Conservation (phyloP, 1,139 yeast genomes). For the Saccharomyces hybrid region DNA sequence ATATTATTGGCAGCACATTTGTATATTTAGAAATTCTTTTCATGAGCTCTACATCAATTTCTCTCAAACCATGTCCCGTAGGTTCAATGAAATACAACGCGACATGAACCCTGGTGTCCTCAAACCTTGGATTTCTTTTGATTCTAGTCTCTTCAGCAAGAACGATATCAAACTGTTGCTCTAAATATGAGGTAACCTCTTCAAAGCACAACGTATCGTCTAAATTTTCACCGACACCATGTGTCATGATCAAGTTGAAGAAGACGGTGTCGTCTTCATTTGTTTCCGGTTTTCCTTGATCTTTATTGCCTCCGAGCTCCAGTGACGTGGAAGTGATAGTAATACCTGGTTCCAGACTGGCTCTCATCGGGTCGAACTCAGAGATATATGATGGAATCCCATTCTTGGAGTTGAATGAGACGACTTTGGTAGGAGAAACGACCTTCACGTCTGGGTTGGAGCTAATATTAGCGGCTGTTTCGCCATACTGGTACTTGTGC, state of each 20-base stretch:
- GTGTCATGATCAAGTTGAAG: conserved; percentile 61
- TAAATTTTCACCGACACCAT: conserved; percentile 71
- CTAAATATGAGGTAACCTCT: conserved; percentile 67
- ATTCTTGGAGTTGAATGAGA: conserved; percentile 32
- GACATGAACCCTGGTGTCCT: conserved; percentile 69
- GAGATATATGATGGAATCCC: conserved; percentile 29
- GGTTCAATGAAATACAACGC: conserved; percentile 65
- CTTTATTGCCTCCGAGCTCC: conserved; percentile 37
- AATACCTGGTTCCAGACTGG: conserved; percentile 48
- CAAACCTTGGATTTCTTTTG: conserved; percentile 71
- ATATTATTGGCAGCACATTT: conserved; percentile 62
- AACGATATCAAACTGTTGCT: conserved; percentile 76
- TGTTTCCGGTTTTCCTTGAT: conserved; percentile 27
- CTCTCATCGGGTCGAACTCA: conserved; percentile 33
- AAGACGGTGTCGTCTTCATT: conserved; percentile 53
- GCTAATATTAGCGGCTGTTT: conserved; percentile 9
- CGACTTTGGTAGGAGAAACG: conserved; percentile 30
- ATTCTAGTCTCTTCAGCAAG: conserved; percentile 72
- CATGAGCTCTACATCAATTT: conserved; percentile 62
- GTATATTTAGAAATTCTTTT: conserved; percentile 61
- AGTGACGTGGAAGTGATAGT: conserved; percentile 62
- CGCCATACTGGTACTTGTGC: conserved; percentile 41
- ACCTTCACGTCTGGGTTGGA: conserved; percentile 15
- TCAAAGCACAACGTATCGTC: conserved; percentile 58
- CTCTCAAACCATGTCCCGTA: conserved; percentile 72